Evolutionary conservation across 768 basidiomycete species (phyloP).

Genomic region (Russula emetica): DNA sequence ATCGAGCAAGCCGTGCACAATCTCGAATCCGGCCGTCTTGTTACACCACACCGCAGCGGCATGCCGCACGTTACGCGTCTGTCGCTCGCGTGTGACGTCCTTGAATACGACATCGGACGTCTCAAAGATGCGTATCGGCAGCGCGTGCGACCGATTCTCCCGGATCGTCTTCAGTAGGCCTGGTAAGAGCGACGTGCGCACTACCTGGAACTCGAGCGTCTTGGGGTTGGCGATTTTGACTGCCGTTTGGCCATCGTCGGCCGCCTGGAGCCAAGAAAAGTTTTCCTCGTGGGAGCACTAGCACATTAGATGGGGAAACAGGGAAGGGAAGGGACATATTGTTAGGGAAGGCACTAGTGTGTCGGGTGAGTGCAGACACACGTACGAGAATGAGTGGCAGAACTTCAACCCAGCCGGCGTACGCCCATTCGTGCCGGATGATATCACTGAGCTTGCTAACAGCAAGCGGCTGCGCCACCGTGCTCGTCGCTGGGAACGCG

Average conservation of each 20-base stretch:
- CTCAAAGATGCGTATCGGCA: constrained; percentile 94
- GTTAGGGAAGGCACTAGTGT: not conserved
- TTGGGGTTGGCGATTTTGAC: constrained; percentile 96
- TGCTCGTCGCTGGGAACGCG: constrained; percentile 89
- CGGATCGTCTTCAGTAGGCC: constrained; percentile 95
- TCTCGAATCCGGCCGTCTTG: constrained; percentile 94
- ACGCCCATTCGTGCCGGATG: constrained; percentile 84
- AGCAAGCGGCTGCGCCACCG: constrained; percentile 87
- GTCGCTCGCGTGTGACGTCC: constrained; percentile 69
- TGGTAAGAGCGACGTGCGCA: constrained; percentile 91
- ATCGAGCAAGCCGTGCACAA: constrained; percentile 92
- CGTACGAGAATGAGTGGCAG: constrained; percentile 88
- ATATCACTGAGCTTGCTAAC: constrained; percentile 89
- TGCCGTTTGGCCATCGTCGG: constrained; percentile 74
- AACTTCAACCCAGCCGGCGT: constrained; percentile 95
- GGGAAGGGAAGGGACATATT: not conserved
- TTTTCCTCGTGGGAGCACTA: constrained; percentile 99
- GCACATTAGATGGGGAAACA: not conserved
- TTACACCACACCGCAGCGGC: constrained; percentile 95
- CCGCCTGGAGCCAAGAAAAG: constrained; percentile 86
- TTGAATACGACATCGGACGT: constrained; percentile 91
- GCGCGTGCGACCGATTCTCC: constrained; percentile 89
- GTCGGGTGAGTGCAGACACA: constrained; percentile 8
- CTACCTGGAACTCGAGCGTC: constrained; percentile 96
- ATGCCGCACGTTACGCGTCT: constrained; percentile 82